A percentile compares a stretch with the other conserved stretches of the same genome.
Evolutionary conservation across 169 alveolate genomes (phyloP).

Genomic region (Blepharisma undulans): DNA sequence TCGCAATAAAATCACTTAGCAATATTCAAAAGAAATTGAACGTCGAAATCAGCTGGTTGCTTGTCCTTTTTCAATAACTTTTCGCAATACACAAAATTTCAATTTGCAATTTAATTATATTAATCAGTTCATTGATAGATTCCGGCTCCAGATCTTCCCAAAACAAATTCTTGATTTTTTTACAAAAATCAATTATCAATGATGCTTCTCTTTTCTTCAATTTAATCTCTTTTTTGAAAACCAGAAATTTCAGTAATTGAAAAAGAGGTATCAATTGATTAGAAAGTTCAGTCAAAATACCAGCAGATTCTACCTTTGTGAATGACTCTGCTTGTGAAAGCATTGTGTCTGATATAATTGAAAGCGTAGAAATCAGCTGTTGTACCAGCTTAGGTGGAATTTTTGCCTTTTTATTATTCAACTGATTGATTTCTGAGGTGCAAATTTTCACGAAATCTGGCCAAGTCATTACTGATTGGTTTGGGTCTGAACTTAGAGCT

Average conservation of each 20-base stretch:
- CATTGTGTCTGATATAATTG: neutral
- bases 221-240: neutral
- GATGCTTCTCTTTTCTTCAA: neutral
- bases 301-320: neutral
- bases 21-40: neutral
- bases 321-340: neutral
- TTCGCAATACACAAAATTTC: neutral
- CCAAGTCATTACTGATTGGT: neutral
- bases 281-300: neutral
- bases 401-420: neutral
- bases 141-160: neutral
- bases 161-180: neutral
- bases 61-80: neutral
- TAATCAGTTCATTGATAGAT: neutral
- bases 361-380: neutral
- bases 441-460: neutral
- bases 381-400: neutral
- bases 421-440: neutral
- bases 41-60: neutral
- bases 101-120: neutral
- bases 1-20: neutral
- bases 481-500: neutral
- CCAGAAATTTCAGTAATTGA: neutral
- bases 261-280: neutral
- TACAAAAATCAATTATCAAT: neutral